Conservation (phyloP, 106 monocot genomes). For the Dendrobium catenatum region DNA sequence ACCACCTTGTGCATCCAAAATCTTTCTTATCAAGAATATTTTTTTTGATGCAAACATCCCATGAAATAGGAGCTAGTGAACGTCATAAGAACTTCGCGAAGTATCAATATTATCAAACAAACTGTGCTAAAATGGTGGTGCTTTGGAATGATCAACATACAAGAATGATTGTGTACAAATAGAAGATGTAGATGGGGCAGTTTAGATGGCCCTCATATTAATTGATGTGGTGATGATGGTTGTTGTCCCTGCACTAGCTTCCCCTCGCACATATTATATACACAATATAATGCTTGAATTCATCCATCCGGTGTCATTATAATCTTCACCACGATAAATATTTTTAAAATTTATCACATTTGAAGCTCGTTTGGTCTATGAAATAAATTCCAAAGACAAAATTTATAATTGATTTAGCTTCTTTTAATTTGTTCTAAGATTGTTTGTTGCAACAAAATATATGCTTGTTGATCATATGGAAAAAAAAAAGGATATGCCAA, state of each 20-base stretch:
- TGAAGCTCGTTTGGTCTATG: neutral
- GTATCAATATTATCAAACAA: neutral
- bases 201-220: neutral
- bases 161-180: neutral
- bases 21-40: neutral
- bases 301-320: neutral
- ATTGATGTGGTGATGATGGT: neutral
- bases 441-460: neutral
- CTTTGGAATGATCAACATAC: neutral
- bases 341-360: neutral
- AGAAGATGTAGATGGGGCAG: neutral
- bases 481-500: neutral
- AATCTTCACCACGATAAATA: neutral
- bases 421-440: neutral
- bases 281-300: neutral
- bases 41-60: neutral
- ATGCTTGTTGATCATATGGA: neutral
- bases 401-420: neutral
- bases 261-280: neutral
- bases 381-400: neutral
- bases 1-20: neutral
- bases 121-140: neutral
- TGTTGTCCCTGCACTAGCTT: too few species aligned
- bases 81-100: neutral
- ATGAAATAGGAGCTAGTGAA: neutral